These are phyloP conservation scores for Saturnispora serradocipensis DNA, from an alignment of 805 yeast species.

Conservation along the genomic window DNA sequence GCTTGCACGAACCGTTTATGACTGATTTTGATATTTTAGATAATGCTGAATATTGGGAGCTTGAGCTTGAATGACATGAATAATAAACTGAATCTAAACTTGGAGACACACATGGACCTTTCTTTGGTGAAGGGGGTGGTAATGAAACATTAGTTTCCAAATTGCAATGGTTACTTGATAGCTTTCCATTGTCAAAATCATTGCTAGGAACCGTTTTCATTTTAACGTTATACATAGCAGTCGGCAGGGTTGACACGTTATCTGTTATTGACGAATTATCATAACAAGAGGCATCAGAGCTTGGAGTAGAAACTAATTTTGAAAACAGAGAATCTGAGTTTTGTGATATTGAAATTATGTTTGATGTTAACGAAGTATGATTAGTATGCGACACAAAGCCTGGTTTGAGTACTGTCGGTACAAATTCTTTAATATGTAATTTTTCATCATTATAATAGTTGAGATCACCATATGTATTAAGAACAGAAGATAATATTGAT, in stretches of 20 bases:
- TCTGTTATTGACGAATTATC: not conserved
- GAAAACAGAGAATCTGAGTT: slow-evolving; percentile 6
- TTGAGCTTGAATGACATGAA: slow-evolving; percentile 1
- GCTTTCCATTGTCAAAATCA: slow-evolving; percentile 20
- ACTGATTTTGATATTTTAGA: not conserved
- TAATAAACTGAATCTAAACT: not conserved
- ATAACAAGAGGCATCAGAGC: not conserved
- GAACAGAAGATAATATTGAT: slow-evolving; percentile 1
- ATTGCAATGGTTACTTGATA: not conserved
- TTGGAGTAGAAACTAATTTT: not conserved
- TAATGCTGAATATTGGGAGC: slow-evolving; percentile 1
- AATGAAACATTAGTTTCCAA: slow-evolving; percentile 5
- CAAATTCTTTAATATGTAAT: not conserved
- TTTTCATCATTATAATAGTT: not conserved
- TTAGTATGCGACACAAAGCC: not conserved
- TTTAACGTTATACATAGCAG: slow-evolving; percentile 1
- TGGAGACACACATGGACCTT: slow-evolving; percentile 1
- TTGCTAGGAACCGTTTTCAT: slow-evolving; percentile 20
- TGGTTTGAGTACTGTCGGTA: not conserved
- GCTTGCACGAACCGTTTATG: not conserved
- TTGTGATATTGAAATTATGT: not conserved
- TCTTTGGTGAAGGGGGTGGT: slow-evolving; percentile 7
- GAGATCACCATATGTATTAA: not conserved
- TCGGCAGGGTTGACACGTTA: not conserved
- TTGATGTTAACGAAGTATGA: not conserved